Evolutionary conservation across 2,329 filamentous ascomycete genomes (phyloP).

Genomic region (Zasmidium angulare): DNA sequence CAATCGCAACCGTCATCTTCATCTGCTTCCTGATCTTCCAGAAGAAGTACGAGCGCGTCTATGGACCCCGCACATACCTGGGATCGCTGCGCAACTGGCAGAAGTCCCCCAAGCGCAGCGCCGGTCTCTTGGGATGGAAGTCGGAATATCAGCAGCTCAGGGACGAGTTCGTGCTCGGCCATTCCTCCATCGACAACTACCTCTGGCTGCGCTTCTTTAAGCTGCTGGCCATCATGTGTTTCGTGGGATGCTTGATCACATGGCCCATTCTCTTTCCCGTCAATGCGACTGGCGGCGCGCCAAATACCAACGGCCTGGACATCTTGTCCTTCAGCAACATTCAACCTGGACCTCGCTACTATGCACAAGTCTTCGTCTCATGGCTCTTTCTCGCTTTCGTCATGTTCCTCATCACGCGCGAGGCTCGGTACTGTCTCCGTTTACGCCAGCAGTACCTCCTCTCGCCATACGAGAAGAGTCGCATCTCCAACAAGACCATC

Average conservation of each 20-base stretch:
- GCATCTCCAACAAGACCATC: constrained; percentile 47
- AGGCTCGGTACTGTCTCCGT: constrained; percentile 46
- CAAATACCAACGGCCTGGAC: constrained; percentile 24
- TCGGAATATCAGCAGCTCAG: constrained; percentile 24
- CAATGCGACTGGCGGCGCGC: constrained; percentile 39
- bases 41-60: constrained; percentile 43
- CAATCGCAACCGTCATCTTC: constrained; percentile 47
- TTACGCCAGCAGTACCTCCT: constrained; percentile 48
- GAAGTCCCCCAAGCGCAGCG: constrained; percentile 46
- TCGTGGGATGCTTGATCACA: constrained; percentile 46
- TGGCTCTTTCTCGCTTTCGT: constrained; percentile 44
- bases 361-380: constrained; percentile 42
- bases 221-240: constrained; percentile 41
- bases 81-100: constrained; percentile 38
- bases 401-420: constrained; percentile 46
- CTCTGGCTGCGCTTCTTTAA: constrained; percentile 50
- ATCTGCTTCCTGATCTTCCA: constrained; percentile 48
- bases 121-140: constrained; percentile 55
- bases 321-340: constrained; percentile 39
- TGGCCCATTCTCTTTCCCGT: constrained; percentile 50
- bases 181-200: constrained; percentile 49
- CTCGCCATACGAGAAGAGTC: constrained; percentile 43
- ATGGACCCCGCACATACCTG: constrained; percentile 31
- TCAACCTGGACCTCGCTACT: constrained; percentile 41
- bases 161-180: constrained; percentile 45